Conservation (phyloP, 2,329 filamentous ascomycete genomes). For the Didymella pomorum region DNA sequence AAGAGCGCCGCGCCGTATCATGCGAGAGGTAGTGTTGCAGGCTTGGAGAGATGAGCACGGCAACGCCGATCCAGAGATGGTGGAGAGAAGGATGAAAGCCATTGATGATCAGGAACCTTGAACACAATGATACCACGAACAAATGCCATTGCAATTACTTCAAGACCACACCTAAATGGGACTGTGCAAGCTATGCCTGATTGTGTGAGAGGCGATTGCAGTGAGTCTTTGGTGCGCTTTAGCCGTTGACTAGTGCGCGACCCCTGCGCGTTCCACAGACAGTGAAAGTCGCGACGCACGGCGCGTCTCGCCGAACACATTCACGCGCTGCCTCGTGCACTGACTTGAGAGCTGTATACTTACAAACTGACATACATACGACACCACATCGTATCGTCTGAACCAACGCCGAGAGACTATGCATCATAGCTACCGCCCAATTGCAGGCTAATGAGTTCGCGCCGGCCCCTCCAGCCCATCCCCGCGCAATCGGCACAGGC, state of each 20-base stretch:
- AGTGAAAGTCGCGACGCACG: constrained; percentile 28
- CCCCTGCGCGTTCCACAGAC: neutral
- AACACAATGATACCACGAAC: constrained; percentile 13
- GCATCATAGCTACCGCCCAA: constrained; percentile 17
- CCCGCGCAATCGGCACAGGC: constrained; percentile 42
- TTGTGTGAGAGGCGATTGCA: neutral
- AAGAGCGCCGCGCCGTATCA: constrained; percentile 72
- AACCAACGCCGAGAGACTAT: constrained; percentile 22
- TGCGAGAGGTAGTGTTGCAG: constrained; percentile 69
- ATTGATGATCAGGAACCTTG: constrained; percentile 48
- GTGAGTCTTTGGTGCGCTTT: neutral
- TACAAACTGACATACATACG: constrained; percentile 12
- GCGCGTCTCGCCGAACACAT: constrained; percentile 34
- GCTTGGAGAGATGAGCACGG: constrained; percentile 47
- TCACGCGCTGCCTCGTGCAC: constrained; percentile 23
- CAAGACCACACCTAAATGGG: neutral
- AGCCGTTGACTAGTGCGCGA: neutral
- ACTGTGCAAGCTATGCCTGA: neutral
- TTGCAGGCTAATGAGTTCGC: constrained; percentile 43
- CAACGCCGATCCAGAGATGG: constrained; percentile 41
- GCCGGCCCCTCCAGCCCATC: constrained; percentile 44
- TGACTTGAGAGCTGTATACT: constrained; percentile 10
- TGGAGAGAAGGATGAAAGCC: constrained; percentile 44
- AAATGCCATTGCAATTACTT: neutral
- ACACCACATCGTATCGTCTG: neutral